Conservation (phyloP, 2,329 filamentous ascomycete genomes). For the Diaporthe velutina region DNA sequence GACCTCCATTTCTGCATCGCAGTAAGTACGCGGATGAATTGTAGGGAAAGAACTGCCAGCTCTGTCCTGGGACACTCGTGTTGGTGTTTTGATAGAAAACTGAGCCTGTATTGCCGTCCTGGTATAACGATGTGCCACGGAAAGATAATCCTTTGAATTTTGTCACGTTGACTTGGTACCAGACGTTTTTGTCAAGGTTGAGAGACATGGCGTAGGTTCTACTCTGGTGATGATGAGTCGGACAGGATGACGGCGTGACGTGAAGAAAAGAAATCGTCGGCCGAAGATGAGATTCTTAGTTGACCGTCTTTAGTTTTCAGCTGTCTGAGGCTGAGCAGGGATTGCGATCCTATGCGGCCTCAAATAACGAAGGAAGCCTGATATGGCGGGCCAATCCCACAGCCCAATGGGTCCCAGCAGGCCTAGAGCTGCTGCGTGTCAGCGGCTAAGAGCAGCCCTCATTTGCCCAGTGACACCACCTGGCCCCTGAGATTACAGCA, state of each 20-base stretch:
- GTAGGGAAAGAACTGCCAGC: slow-evolving; percentile 33
- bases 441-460: neutral
- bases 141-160: neutral
- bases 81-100: slow-evolving; percentile 31
- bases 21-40: slow-evolving; percentile 34
- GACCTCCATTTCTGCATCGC: slow-evolving; percentile 24
- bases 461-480: neutral
- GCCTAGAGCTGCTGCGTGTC: neutral
- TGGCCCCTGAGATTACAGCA: neutral
- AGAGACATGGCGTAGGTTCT: slow-evolving; percentile 21
- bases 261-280: neutral
- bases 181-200: slow-evolving; percentile 25
- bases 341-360: neutral
- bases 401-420: neutral
- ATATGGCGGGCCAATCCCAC: neutral
- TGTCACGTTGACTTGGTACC: slow-evolving; percentile 34
- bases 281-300: neutral
- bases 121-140: slow-evolving; percentile 1
- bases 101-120: slow-evolving; percentile 8
- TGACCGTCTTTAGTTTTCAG: neutral
- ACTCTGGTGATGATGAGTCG: neutral
- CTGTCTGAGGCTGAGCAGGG: slow-evolving; percentile 16
- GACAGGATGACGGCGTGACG: neutral
- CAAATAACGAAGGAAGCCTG: neutral
- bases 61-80: slow-evolving; percentile 4